Evolutionary conservation across 495 filamentous ascomycete genomes (phyloP).

Genomic region (Cladorrhinum samala): DNA sequence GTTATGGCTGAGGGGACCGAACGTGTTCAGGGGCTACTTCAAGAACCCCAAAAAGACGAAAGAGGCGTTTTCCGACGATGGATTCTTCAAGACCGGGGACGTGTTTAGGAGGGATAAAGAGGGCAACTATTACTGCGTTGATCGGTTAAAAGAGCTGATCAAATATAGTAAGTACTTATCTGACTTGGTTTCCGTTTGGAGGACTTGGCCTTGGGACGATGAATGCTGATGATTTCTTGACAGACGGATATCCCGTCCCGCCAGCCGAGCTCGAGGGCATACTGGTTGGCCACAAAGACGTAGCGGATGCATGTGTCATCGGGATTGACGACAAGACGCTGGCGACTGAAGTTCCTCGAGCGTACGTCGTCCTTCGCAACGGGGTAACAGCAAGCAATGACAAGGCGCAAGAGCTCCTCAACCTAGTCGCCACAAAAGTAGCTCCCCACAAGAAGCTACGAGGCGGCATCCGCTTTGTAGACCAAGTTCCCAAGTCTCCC

Average conservation of each 20-base stretch:
- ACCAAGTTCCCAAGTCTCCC: slow-evolving; percentile 76
- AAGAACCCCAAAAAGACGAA: slow-evolving; percentile 61
- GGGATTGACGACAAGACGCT: slow-evolving; percentile 64
- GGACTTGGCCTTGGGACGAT: slow-evolving; percentile 85
- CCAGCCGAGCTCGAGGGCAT: slow-evolving; percentile 85
- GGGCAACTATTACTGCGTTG: slow-evolving; percentile 58
- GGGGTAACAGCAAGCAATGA: slow-evolving; percentile 42
- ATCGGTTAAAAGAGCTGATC: slow-evolving; percentile 86
- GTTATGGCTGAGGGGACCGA: slow-evolving; percentile 71
- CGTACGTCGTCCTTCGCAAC: slow-evolving; percentile 65
- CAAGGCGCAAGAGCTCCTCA: slow-evolving; percentile 55
- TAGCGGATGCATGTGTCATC: slow-evolving; percentile 80
- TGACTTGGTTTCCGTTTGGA: slow-evolving; percentile 27
- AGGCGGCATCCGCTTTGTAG: slow-evolving; percentile 76
- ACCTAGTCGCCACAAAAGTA: slow-evolving; percentile 53
- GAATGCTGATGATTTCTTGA: too few species aligned
- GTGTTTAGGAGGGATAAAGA: slow-evolving; percentile 52
- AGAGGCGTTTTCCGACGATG: slow-evolving; percentile 61
- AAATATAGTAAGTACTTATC: slow-evolving; percentile 55
- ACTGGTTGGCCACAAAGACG: slow-evolving; percentile 60
- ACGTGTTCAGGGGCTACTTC: slow-evolving; percentile 71
- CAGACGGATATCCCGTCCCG: slow-evolving; percentile 77
- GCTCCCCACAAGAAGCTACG: slow-evolving; percentile 65
- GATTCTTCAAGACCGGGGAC: slow-evolving; percentile 83
- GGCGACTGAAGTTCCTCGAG: slow-evolving; percentile 76